These are phyloP conservation scores for Termitomyces heimii DNA, from an alignment of 768 basidiomycete species.

Conservation along the genomic window DNA sequence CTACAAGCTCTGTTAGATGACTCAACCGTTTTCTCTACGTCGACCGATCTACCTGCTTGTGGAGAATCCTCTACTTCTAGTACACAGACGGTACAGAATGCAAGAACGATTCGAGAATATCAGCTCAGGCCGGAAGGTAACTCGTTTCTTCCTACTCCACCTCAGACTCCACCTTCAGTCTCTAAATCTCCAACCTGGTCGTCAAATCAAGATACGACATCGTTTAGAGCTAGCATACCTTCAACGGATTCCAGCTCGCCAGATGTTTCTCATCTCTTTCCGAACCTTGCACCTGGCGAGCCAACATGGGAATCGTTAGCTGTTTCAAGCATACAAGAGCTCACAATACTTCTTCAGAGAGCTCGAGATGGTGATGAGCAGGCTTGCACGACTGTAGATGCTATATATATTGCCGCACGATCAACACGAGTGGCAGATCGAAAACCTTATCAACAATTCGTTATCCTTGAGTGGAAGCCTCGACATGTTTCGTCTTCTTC, in stretches of 20 bases:
- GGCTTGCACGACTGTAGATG: background rate
- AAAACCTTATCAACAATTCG: background rate
- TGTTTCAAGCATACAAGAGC: background rate
- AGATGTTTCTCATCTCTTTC: background rate
- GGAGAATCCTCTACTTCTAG: background rate
- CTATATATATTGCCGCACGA: background rate
- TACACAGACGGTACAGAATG: background rate
- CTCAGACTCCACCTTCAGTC: background rate
- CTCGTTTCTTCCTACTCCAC: background rate
- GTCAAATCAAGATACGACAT: background rate
- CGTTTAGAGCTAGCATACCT: background rate
- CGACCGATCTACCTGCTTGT: background rate
- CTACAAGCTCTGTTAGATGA: slow-evolving; percentile 7
- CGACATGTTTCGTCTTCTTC: background rate
- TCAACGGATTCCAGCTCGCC: background rate
- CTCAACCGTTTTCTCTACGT: background rate
- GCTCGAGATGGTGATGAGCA: background rate
- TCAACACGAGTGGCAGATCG: background rate
- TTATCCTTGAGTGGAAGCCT: background rate
- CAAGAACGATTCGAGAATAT: background rate
- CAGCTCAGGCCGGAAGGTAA: background rate
- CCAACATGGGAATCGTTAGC: background rate
- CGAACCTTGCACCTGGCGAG: background rate
- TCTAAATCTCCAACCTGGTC: background rate
- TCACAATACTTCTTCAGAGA: background rate